Conservation (phyloP, 2,329 filamentous ascomycete species). For the Cryphonectria radicalis region DNA sequence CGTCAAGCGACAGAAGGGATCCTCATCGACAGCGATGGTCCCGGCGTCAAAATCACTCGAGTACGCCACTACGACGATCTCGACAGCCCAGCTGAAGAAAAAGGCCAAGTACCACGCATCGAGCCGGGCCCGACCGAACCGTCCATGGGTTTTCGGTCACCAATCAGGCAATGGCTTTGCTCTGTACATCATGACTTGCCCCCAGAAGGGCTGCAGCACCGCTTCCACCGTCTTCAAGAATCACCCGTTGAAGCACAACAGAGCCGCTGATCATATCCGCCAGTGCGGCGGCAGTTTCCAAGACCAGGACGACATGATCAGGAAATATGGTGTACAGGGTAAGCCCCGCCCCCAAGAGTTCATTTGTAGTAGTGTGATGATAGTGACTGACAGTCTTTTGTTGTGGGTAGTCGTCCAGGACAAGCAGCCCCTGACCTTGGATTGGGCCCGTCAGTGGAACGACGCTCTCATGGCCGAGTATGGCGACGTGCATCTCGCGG, state of each 20-base stretch:
- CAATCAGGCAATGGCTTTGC: background rate
- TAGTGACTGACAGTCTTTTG: too few species aligned
- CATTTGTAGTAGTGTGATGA: background rate
- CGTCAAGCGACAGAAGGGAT: background rate
- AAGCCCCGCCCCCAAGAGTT: background rate
- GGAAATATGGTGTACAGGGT: background rate
- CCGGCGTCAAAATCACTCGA: background rate
- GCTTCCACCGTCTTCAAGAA: background rate
- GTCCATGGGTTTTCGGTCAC: background rate
- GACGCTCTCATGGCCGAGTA: background rate
- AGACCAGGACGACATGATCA: background rate
- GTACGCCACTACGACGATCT: background rate
- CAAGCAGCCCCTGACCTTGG: background rate
- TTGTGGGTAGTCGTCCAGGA: background rate
- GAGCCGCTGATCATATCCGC: background rate
- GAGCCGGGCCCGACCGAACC: background rate
- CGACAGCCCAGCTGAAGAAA: background rate
- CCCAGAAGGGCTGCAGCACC: background rate
- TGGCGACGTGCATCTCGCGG: background rate
- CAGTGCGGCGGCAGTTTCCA: constrained; percentile 1
- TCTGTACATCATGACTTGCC: constrained; percentile 19
- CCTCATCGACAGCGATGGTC: background rate
- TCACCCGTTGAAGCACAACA: background rate
- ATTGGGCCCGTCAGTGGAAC: background rate
- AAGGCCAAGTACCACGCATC: background rate